Evolutionary conservation across 108 stramenopile genomes (phyloP), one percentile per base, ranked within the genome.

Genomic region (Cyclotella baltica): DNA sequence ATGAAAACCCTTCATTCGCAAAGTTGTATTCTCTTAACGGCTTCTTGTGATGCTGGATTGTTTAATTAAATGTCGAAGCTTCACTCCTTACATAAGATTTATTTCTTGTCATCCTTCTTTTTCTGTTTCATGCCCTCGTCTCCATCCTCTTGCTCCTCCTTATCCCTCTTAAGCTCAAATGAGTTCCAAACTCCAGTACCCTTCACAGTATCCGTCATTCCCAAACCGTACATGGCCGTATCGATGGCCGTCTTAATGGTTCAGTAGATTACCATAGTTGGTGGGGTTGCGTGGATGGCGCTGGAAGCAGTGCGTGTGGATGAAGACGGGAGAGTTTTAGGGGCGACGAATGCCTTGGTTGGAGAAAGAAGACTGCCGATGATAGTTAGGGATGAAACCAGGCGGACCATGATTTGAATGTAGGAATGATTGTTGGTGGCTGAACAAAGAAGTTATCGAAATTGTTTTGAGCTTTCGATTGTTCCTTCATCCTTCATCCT

Each of bases 191-290:
- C 95, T 19, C 92, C 95, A 2, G 93, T 93, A 16, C 92, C 93
- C 70, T 84, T 87, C 69, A 92, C 90, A 56, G 88, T 76, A 69
- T 93, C 92, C 11, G 92, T 92, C 59, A 62, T 59, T 80, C 94
- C 94, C 62, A 88, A 35, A 11, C 80, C 88, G 70, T 95, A 95
- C 30, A 71, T 79, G 55, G 82, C 87, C 36, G 86, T 84, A 72
- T 95, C 94, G 66, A 92, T 88, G 28, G 91, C 85, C 13, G 88
- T 83, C 85, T 95, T 95, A 31, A 95, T 95, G 89, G 94, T 73
- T 95, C 94, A 95, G 90, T 89, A 93, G 74, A 95, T 83, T 1
- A 95, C 90, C 92, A 92, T 91, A 33, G 89, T 88, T 27, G 89
- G 89, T 29, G 91, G 82, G 62, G 85, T 87, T 33, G 82, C 66